These are phyloP conservation scores for Borovskyia barvae DNA, from an alignment of 208 protist genomes.

Conservation along the genomic window DNA sequence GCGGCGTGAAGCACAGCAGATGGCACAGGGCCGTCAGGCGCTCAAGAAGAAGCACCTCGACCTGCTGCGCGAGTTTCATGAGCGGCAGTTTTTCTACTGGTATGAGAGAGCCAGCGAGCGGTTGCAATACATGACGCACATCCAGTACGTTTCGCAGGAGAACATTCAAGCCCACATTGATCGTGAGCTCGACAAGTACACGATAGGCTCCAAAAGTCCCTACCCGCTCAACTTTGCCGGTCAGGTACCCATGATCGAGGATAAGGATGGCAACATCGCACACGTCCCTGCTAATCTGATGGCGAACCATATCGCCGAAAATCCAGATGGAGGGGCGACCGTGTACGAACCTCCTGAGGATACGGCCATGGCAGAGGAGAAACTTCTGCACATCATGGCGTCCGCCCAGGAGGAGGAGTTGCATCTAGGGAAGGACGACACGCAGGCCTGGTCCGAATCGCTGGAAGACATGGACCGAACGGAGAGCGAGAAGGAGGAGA, in stretches of 20 bases:
- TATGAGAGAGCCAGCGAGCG: slow-evolving; percentile 90
- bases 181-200: slow-evolving; percentile 88
- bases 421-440: slow-evolving; percentile 36
- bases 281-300: slow-evolving; percentile 68
- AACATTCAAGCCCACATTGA: slow-evolving; percentile 86
- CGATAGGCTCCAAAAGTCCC: slow-evolving; percentile 56
- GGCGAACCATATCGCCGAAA: slow-evolving; percentile 76
- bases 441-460: slow-evolving; percentile 53
- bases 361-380: slow-evolving; percentile 59
- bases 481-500: slow-evolving; percentile 53
- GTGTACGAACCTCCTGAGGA: slow-evolving; percentile 66
- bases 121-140: slow-evolving; percentile 88
- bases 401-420: slow-evolving; percentile 83
- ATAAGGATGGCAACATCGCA: slow-evolving; percentile 77
- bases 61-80: slow-evolving; percentile 86
- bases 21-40: slow-evolving; percentile 73
- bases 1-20: slow-evolving; percentile 65
- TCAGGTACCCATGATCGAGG: slow-evolving; percentile 89
- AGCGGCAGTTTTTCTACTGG: slow-evolving; percentile 93
- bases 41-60: slow-evolving; percentile 91
- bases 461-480: slow-evolving; percentile 77
- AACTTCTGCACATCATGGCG: slow-evolving; percentile 76
- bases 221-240: slow-evolving; percentile 91
- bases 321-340: slow-evolving; percentile 54
- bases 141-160: slow-evolving; percentile 76